A percentile compares a stretch with the other conserved stretches of the same genome.
Conservation (phyloP, 1,139 yeast species). For the Taphrina wiesneri region DNA sequence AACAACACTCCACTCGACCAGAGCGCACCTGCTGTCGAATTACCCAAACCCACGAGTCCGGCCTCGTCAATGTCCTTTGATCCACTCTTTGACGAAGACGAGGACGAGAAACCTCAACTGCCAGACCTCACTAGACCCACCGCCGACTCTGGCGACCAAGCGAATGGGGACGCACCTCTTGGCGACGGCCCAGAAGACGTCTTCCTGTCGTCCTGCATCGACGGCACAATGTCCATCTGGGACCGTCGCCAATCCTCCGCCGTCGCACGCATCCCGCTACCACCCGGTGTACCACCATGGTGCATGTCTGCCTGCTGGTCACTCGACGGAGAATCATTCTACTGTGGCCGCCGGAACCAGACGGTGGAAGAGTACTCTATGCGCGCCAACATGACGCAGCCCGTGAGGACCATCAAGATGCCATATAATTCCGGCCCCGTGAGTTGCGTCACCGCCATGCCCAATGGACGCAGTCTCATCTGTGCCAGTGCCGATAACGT, state of each 20-base stretch:
- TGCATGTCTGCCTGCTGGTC: slow-evolving; percentile 86
- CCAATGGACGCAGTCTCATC: slow-evolving; percentile 72
- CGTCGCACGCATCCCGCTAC: slow-evolving; percentile 61
- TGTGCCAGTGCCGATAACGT: slow-evolving; percentile 92
- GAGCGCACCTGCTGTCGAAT: background rate
- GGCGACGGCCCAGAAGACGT: slow-evolving; percentile 43
- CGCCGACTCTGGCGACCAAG: background rate
- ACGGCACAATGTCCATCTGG: slow-evolving; percentile 83
- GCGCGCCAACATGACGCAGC: slow-evolving; percentile 56
- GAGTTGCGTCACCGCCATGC: slow-evolving; percentile 75
- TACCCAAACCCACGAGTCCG: slow-evolving; percentile 7
- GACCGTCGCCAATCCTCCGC: slow-evolving; percentile 60
- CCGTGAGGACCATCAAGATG: slow-evolving; percentile 63
- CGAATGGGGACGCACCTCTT: background rate
- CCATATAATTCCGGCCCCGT: slow-evolving; percentile 93
- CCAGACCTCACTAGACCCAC: background rate
- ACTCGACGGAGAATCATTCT: slow-evolving; percentile 72
- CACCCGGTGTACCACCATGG: slow-evolving; percentile 86
- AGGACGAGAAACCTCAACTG: slow-evolving; percentile 51
- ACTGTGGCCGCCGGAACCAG: slow-evolving; percentile 86
- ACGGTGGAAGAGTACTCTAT: slow-evolving; percentile 75
- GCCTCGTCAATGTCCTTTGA: slow-evolving; percentile 60
- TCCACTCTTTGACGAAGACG: slow-evolving; percentile 78
- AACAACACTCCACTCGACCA: background rate
- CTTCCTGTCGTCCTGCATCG: slow-evolving; percentile 78